Percentiles rank a stretch among this genome's conserved stretches.
Evolutionary conservation across 139 green algal genomes (phyloP).

Genomic region (Chlamydomonas sphaeroides): DNA sequence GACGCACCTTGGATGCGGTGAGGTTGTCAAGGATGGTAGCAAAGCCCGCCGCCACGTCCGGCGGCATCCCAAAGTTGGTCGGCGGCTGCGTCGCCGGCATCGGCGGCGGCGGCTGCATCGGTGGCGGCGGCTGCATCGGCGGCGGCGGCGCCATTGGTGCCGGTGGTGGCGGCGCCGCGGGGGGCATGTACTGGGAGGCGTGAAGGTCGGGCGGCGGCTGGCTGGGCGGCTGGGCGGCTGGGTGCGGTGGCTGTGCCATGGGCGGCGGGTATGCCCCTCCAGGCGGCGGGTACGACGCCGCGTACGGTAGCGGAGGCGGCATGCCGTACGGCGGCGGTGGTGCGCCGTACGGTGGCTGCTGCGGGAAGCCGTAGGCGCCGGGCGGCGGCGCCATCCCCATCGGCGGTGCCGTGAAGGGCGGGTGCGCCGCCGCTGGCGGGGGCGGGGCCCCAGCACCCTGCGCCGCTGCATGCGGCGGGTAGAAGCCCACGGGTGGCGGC

Average conservation of each 20-base stretch:
- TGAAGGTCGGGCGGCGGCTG: background rate
- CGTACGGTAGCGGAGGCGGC: background rate
- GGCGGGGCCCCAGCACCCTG: no score
- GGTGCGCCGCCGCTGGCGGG: background rate
- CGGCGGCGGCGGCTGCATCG: background rate
- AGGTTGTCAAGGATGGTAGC: constrained; percentile 18
- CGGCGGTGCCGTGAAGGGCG: background rate
- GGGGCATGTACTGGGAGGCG: background rate
- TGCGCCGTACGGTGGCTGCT: background rate
- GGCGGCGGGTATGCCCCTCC: background rate
- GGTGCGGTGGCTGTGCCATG: background rate
- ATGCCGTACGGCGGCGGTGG: background rate
- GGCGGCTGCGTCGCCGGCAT: background rate
- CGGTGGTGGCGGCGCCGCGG: background rate
- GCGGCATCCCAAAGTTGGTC: background rate
- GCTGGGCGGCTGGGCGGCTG: background rate
- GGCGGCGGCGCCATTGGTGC: background rate
- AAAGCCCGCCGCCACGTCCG: constrained; percentile 21
- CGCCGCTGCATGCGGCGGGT: background rate
- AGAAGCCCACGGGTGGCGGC: background rate
- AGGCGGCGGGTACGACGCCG: background rate
- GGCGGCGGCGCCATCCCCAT: background rate
- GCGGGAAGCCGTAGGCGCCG: no score
- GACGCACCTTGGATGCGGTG: constrained; percentile 37
- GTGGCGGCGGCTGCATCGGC: background rate